A percentile compares a stretch with the other conserved stretches of the same genome.
Conservation (phyloP, 495 filamentous ascomycete genomes). For the Trichoderma gamsii region DNA sequence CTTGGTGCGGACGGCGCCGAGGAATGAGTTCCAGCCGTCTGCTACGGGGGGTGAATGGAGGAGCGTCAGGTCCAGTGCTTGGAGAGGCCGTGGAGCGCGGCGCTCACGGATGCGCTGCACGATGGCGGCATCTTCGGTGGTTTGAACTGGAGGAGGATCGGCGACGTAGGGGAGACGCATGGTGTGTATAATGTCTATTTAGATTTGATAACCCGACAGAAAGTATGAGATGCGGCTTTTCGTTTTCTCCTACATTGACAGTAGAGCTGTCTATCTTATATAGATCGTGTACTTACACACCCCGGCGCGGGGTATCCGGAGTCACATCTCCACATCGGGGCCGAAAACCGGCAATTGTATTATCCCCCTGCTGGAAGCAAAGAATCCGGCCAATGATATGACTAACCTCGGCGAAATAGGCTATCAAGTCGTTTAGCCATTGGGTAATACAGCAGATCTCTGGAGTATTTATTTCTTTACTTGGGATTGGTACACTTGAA, state of each 20-base stretch:
- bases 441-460: no score
- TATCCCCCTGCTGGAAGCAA: not conserved
- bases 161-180: constrained; percentile 71
- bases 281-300: not conserved
- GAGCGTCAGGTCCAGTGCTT: constrained; percentile 65
- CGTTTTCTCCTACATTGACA: no score
- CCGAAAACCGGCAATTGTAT: constrained; percentile 9
- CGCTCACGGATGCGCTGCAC: constrained; percentile 56
- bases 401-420: no score
- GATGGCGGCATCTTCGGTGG: constrained; percentile 49
- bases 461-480: no score
- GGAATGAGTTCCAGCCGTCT: constrained; percentile 76
- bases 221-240: not conserved
- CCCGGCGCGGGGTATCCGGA: constrained; percentile 9
- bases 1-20: constrained; percentile 64
- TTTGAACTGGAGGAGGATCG: constrained; percentile 47
- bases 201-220: no score
- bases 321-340: not conserved
- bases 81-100: constrained; percentile 56
- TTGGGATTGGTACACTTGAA: no score
- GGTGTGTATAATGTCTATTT: constrained; percentile 21
- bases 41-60: constrained; percentile 67
- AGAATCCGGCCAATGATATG: not conserved
- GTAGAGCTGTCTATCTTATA: not conserved
- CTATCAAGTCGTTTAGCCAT: no score